Base-by-base conservation (phyloP, 2,329 filamentous ascomycete genomes). In the Cladosporium colombiae region DNA sequence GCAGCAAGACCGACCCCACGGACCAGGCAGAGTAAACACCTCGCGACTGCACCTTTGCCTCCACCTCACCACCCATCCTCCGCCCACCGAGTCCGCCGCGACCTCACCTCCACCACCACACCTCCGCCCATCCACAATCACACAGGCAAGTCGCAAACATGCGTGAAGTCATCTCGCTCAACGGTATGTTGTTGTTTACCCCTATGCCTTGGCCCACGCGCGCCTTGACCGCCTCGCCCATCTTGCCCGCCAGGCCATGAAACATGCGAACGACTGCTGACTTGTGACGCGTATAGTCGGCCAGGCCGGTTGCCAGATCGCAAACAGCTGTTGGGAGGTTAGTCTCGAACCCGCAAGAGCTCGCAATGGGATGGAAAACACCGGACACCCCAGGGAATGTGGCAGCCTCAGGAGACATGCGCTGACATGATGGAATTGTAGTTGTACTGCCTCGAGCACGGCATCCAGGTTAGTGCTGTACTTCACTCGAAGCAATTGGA, bases 301-400 rank as follows among this genome's bases (percentile, higher is more conserved):
- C 84, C 95, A 99, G 89, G 95, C 95, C 81, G 95, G 95, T 91
- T 98, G 95, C 89, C 95, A 99, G 83, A 99, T 99, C 80, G 95
- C 94, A 85, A 99, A 99, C 87, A 95, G 95, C 77, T 98, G 95
- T 89, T 99, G 95, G 95, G 95, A 99, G 93, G 95, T 99, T 85
- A 86, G 92, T 86, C 78, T 76, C 68, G 66, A 56, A 69, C 57
- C 64, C 49, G 27, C 18, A 68, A 71, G 63, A 71, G 68, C 62
- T 49, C 64, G 49, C 52, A 64, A 50, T 52, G 29, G 55, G 61
- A 66, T 52, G 64, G 65, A 59, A 67, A 64, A 33, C 21, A 18
- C 27, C 21, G 16, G 35, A 29, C n/a, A 40, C 11, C n/a, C 27
- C 8, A 14, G 49, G 58, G 37, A 65, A 68, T 78, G 70, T 69